Conservation (phyloP, 2,329 filamentous ascomycete species). For the Colletotrichum graminicola region DNA sequence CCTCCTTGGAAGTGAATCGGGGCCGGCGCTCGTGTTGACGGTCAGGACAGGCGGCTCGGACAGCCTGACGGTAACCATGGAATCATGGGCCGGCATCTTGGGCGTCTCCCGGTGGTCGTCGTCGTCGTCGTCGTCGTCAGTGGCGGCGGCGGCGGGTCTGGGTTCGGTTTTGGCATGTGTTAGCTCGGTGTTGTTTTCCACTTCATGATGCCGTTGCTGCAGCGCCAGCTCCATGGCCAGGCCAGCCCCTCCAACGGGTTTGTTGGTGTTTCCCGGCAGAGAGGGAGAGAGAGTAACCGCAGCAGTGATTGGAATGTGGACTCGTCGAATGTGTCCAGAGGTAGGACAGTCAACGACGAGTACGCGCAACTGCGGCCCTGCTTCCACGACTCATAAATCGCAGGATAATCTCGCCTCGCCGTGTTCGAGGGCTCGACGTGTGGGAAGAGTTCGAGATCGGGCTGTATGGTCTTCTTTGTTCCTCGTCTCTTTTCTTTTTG, state of each 20-base stretch:
- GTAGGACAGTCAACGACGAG: slow-evolving; percentile 35
- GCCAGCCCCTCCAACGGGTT: slow-evolving; percentile 27
- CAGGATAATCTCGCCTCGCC: slow-evolving; percentile 30
- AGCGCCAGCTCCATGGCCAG: slow-evolving; percentile 40
- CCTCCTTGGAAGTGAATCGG: slow-evolving; percentile 33
- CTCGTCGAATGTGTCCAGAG: slow-evolving; percentile 12
- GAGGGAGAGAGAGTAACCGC: background rate
- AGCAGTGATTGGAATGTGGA: slow-evolving; percentile 38
- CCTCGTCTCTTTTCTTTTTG: background rate
- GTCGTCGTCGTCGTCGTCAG: slow-evolving; percentile 21
- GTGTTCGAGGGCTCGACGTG: background rate
- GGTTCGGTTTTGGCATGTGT: slow-evolving; percentile 40
- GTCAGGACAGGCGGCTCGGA: slow-evolving; percentile 71
- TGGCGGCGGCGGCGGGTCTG: slow-evolving; percentile 25
- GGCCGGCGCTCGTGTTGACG: slow-evolving; percentile 60
- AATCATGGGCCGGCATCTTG: slow-evolving; percentile 64
- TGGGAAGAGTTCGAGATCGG: slow-evolving; percentile 17
- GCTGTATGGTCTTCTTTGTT: background rate
- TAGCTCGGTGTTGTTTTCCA: slow-evolving; percentile 36
- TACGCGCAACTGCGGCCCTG: slow-evolving; percentile 21
- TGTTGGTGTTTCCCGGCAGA: slow-evolving; percentile 27
- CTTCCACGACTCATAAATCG: slow-evolving; percentile 31
- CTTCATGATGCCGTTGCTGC: slow-evolving; percentile 38
- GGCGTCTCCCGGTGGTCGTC: slow-evolving; percentile 35
- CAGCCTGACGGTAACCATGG: slow-evolving; percentile 82